phyloP scores from a whole-genome alignment of 169 alveolate genomes.

The Plasmodium fragile region DNA sequence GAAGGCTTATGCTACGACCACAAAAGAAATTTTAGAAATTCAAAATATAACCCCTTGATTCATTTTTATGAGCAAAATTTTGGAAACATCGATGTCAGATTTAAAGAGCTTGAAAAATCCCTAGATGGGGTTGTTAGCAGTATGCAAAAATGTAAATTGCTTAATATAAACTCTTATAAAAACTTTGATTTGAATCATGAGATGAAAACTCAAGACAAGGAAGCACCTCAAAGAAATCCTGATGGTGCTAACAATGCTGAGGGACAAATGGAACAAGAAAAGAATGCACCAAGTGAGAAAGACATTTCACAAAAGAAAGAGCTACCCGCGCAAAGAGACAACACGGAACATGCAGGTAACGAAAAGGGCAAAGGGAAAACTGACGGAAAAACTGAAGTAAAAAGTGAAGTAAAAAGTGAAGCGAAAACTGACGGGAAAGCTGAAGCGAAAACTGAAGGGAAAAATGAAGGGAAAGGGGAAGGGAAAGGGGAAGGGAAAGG shows the following conservation, averaged over 20 bases:
- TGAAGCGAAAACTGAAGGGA: not conserved
- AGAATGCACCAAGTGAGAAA: not conserved
- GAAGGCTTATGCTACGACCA: constrained; percentile 72
- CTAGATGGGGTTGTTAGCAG: not conserved
- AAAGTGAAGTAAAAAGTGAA: not conserved
- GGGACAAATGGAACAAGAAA: not conserved
- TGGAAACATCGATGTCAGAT: constrained; percentile 58
- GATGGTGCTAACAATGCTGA: not conserved
- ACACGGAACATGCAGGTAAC: not conserved
- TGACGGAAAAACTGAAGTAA: not conserved
- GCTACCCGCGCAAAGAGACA: not conserved
- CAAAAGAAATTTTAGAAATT: constrained; percentile 64
- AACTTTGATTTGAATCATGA: constrained; percentile 15
- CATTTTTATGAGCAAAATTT: constrained; percentile 70
- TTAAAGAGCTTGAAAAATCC: constrained; percentile 43
- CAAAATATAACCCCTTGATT: constrained; percentile 55
- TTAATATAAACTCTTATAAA: constrained; percentile 25
- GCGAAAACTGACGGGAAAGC: not conserved
- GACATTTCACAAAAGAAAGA: not conserved
- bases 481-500: not conserved
- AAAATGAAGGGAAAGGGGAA: not conserved
- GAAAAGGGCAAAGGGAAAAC: not conserved
- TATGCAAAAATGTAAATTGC: not conserved
- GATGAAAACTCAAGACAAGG: not conserved
- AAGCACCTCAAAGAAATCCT: not conserved